These are phyloP conservation scores for Coemansia sp. DNA, from an alignment of 192 early-diverging fungal genomes.

Conservation along the genomic window DNA sequence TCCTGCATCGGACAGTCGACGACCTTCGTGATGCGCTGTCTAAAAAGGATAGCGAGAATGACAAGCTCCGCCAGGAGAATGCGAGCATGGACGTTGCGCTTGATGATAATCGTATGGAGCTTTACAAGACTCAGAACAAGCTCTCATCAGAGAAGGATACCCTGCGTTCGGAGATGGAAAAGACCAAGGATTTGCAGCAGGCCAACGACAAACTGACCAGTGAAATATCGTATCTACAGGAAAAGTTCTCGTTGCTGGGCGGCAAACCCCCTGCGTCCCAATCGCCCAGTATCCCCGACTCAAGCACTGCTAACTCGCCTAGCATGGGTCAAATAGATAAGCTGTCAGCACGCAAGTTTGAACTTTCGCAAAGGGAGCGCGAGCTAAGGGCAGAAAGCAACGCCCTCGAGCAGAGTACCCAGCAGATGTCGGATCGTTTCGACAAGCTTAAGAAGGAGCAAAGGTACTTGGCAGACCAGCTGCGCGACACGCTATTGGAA, in stretches of 20 bases:
- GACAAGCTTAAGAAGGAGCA: slow-evolving; percentile 30
- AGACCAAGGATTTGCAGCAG: slow-evolving; percentile 9
- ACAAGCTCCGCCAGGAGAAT: slow-evolving; percentile 23
- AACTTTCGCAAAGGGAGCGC: slow-evolving; percentile 6
- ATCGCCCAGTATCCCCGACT: background rate
- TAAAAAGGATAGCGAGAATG: slow-evolving; percentile 15
- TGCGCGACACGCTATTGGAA: slow-evolving; percentile 30
- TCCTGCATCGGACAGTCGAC: slow-evolving; percentile 11
- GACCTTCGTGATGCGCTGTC: slow-evolving; percentile 20
- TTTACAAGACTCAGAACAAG: slow-evolving; percentile 10
- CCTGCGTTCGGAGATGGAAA: slow-evolving; percentile 5
- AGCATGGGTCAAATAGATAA: slow-evolving; percentile 9
- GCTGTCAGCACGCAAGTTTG: slow-evolving; percentile 2
- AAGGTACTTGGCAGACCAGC: slow-evolving; percentile 26
- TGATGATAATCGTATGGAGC: slow-evolving; percentile 14
- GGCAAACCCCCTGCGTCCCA: background rate
- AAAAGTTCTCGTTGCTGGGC: slow-evolving; percentile 3
- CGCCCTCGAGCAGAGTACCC: slow-evolving; percentile 19
- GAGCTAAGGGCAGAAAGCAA: slow-evolving; percentile 8
- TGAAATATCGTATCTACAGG: slow-evolving; percentile 1
- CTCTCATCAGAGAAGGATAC: slow-evolving; percentile 10
- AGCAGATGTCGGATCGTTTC: slow-evolving; percentile 15
- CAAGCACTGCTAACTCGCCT: slow-evolving; percentile 16
- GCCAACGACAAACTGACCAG: background rate
- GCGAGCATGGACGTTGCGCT: slow-evolving; percentile 20